Evolutionary conservation across 331 rosid species (phyloP), one percentile per base, ranked within the genome.

Genomic region (Quercus tomentella): DNA sequence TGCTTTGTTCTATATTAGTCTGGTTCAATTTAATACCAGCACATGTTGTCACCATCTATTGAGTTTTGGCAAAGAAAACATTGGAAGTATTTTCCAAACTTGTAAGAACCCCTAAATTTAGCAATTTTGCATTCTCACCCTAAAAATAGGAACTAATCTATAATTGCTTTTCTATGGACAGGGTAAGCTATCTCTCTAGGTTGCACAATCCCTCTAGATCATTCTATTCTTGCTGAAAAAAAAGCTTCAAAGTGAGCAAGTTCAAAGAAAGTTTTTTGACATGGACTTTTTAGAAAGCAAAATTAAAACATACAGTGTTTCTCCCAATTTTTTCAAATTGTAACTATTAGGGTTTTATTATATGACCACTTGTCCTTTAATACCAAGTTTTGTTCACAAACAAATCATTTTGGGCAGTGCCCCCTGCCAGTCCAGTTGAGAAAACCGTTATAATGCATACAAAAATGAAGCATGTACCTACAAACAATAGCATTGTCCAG

Each of bases 401-500:
- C 65, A 33, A 81, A 72, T 22, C 31, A 60, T 58, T 37, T 52
- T 67, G 56, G 23, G 31, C 49, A 31, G 61, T 55, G 82, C 61
- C 70, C 70, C 28, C 31, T 17, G 23, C 77, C 79, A 49, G 73
- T 52, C 28, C 3, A 73, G 49, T 6, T 11, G 43, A 61, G 17
- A 21, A 31, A 61, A n/a, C 22, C 5, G 31, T 60, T 51, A 41
- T 61, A 43, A 21, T 63, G 66, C 56, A 77, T 43, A 15, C 11
- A 67, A 41, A 52, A 81, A 74, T 73, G 7, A 80, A 75, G 80
- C 23, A 81, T 60, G 82, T 86, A 91, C 97, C 98, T 89, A 78
- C 97, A 92, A 70, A 94, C 93, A 74, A 92, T 76, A 74, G 97
- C 97, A 87, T 91, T 89, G 80, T 91, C 91, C 68, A 89, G 83